Percentiles rank a stretch among this genome's conserved stretches.
Evolutionary conservation across 2,329 filamentous ascomycete genomes (phyloP).

Genomic region (Apiospora arundinis): DNA sequence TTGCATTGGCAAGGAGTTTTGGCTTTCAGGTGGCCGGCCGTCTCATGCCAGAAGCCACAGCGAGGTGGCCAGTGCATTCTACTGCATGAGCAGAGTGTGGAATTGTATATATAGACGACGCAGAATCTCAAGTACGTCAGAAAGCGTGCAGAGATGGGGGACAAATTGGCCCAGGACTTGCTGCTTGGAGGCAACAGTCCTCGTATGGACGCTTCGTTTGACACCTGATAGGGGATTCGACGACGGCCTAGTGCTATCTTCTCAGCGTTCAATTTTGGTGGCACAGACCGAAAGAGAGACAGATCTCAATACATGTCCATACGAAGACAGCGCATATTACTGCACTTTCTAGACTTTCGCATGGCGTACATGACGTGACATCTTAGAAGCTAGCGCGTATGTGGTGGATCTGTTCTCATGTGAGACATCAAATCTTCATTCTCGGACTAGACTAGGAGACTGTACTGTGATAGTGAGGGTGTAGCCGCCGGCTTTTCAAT

Average conservation of each 20-base stretch:
- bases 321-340: neutral
- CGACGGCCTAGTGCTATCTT: neutral
- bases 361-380: neutral
- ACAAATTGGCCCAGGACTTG: neutral
- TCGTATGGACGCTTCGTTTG: neutral
- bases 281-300: neutral
- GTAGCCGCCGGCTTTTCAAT: neutral
- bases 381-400: neutral
- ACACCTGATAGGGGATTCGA: neutral
- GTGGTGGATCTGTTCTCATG: neutral
- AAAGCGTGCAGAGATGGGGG: neutral
- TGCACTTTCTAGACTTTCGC: neutral
- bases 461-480: neutral
- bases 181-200: neutral
- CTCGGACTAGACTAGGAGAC: neutral
- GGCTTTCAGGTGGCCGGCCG: slow-evolving; percentile 7
- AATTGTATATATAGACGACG: neutral
- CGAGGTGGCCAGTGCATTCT: neutral
- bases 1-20: slow-evolving; percentile 26
- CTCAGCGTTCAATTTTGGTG: neutral
- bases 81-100: neutral
- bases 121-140: neutral
- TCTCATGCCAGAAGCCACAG: neutral
- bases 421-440: too few relatives aligned
- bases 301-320: neutral